Conservation (phyloP, 371 early-diverging fungal species). For the Rhizopus microsporus region DNA sequence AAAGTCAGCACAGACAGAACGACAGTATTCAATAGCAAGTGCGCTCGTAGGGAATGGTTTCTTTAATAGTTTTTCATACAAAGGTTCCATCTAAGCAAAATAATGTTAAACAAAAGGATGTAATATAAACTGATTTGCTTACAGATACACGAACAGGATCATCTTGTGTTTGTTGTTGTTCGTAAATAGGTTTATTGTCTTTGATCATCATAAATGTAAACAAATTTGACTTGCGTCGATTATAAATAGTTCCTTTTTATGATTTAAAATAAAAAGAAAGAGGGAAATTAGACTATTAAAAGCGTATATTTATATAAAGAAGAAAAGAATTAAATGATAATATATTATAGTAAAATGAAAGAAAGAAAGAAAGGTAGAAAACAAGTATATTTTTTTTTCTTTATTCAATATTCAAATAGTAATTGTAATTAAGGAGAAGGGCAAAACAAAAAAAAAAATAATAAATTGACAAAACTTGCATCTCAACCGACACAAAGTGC, state of each 20-base stretch:
- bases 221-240: slow-evolving; percentile 3
- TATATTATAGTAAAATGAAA: background rate
- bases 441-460: background rate
- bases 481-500: no score
- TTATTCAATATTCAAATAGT: background rate
- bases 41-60: slow-evolving; percentile 35
- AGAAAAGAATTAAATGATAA: background rate
- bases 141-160: slow-evolving; percentile 26
- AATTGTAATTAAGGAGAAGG: slow-evolving; percentile 7
- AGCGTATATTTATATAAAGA: background rate
- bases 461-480: background rate
- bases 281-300: background rate
- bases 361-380: slow-evolving; percentile 1
- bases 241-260: background rate
- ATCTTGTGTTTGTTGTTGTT: slow-evolving; percentile 7
- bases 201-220: slow-evolving; percentile 19
- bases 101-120: background rate
- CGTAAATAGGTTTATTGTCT: slow-evolving; percentile 4
- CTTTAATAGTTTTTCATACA: slow-evolving; percentile 39
- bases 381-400: slow-evolving; percentile 3
- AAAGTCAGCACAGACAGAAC: slow-evolving; percentile 37
- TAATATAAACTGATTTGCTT: slow-evolving; percentile 10
- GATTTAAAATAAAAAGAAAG: slow-evolving; percentile 4
- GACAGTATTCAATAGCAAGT: slow-evolving; percentile 43
- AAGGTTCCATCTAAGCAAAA: slow-evolving; percentile 42